Base-by-base conservation (phyloP, 192 early-diverging fungal species). In the Hyaloraphidium curvatum region DNA sequence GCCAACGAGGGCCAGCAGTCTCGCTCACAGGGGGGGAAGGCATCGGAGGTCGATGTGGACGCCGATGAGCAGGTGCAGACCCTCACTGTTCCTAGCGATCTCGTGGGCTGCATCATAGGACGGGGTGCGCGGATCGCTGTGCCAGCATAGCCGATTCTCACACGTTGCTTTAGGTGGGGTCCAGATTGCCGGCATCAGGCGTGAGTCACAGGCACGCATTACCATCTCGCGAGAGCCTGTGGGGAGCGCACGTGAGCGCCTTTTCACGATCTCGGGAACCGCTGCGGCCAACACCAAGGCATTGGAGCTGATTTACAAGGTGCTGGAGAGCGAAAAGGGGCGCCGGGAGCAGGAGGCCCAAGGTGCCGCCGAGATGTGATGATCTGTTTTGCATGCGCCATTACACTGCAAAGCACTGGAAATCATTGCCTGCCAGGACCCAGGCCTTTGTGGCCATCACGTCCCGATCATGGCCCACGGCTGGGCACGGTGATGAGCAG, bases 21-120 rank as follows among this genome's bases (percentile, higher is more conserved):
- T n/a, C n/a, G n/a, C n/a, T n/a, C n/a, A n/a, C n/a, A n/a, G n/a
- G n/a, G n/a, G n/a, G n/a, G n/a, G n/a, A n/a, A n/a, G n/a, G n/a
- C n/a, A n/a, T n/a, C n/a, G n/a, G n/a, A n/a, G n/a, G n/a, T n/a
- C n/a, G n/a, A n/a, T n/a, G n/a, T n/a, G n/a, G n/a, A n/a, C n/a
- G n/a, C n/a, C n/a, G n/a, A n/a, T n/a, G n/a, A n/a, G n/a, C 43
- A 48, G 60, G 85, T 77, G 23, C 82, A 87, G 62, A 80, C 91
- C 57, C 89, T 96, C 59, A 78, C 78, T 43, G 89, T 97, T 53
- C 89, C 93, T 17, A 79, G 80, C 62, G 89, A 91, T 62, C 85
- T 95, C 83, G 90, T 91, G 40, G 93, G 93, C 26, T 89, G 88
- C 59, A 89, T 97, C 61, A 97, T 97, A 66, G 93, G 93, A 55